A percentile compares a stretch with the other conserved stretches of the same genome.
Evolutionary conservation across 129 eudicot genomes (phyloP).

Genomic region (Flaveria linearis): DNA sequence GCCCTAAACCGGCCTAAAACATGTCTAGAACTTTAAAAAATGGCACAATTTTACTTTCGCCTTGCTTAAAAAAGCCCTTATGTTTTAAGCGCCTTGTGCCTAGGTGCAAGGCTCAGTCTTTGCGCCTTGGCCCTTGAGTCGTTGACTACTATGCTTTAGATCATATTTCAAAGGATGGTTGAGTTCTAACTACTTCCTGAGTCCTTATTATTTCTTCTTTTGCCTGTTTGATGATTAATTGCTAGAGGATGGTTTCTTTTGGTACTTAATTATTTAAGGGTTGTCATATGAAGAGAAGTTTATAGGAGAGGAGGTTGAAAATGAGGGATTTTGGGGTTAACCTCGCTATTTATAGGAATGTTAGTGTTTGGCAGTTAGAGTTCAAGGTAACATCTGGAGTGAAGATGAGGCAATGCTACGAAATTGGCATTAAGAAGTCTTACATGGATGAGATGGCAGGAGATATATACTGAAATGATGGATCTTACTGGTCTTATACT

Average conservation of each 20-base stretch:
- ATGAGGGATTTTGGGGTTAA: too few relatives aligned
- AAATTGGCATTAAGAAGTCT: neutral
- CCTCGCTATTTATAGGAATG: too few relatives aligned
- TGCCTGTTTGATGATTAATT: neutral
- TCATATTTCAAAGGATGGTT: neutral
- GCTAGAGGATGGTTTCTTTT: neutral
- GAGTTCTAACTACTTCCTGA: neutral
- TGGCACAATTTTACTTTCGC: too few relatives aligned
- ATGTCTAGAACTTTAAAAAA: too few relatives aligned
- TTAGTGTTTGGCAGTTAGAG: neutral
- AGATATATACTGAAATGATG: neutral
- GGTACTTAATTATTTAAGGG: neutral
- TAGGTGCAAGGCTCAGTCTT: too few relatives aligned
- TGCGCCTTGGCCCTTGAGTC: too few relatives aligned
- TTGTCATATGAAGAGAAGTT: too few relatives aligned
- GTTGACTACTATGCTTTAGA: neutral
- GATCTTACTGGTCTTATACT: neutral
- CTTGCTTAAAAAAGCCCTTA: too few relatives aligned
- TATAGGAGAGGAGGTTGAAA: too few relatives aligned
- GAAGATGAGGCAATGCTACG: neutral
- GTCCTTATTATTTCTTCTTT: neutral
- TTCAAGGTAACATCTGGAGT: neutral
- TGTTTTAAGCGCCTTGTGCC: too few relatives aligned
- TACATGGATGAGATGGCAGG: neutral
- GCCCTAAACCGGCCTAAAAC: too few relatives aligned